Evolutionary conservation across 805 yeast species (phyloP), one percentile per base, ranked within the genome.

Genomic region (Metschnikowia lochheadii): DNA sequence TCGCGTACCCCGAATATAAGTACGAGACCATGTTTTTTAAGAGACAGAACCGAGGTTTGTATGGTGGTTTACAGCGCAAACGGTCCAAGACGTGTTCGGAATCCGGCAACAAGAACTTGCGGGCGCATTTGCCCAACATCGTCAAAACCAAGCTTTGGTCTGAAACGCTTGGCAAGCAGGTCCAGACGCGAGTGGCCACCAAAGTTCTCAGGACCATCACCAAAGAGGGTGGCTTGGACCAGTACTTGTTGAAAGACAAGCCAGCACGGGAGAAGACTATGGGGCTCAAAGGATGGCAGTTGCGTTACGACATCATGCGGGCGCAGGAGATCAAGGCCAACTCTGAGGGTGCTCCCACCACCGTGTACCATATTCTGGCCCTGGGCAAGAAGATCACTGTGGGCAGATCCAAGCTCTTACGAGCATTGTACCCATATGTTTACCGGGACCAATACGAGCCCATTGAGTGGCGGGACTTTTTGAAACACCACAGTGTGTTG

Each of bases 161-260:
- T 56, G 96, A 88, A 58, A 72, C 87, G 0, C 76, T 94, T 60
- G 71, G 82, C 51, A 76, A 75, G 57, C 68, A 73, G 37, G 66
- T 90, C 41, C 72, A 73, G 44, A 67, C 89, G 49, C 82, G 78
- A 52, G 82, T 90, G 34, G 84, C 90, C 6, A 80, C 97, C 5
- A 80, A 84, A 52, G 97, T 90, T 5, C 76, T 94, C 63, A 82
- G 84, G 61, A 90, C 97, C 0, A 85, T 94, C 52, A 85, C 88
- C 51, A 88, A 83, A 60, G 98, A 92, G 67, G 99, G 99, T 54
- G 99, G 99, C 5, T 75, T 94, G 50, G 99, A 94, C 64, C 84
- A 84, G 56, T 94, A 94, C 65, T 68, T 94, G 54, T 78, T 83
- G 40, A 94, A 94, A 69, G 96, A 90, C 52, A 89, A 87, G 58